These are phyloP conservation scores for Stachybotrys elegans DNA, from an alignment of 2,329 filamentous ascomycete genomes.

Conservation along the genomic window DNA sequence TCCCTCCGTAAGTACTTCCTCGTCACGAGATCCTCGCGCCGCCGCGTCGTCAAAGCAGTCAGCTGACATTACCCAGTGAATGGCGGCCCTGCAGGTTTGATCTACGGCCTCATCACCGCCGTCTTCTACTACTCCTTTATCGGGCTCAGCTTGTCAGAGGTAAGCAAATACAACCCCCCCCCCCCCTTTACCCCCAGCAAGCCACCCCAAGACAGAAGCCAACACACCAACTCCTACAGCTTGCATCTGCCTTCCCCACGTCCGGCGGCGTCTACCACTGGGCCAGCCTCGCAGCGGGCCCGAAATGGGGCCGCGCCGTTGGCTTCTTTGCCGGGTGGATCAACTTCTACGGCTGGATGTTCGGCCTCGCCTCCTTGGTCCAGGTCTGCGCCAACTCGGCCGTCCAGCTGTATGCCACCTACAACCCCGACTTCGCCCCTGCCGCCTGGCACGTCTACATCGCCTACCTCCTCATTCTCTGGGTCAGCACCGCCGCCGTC, in stretches of 20 bases:
- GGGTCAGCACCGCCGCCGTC: conserved; percentile 13
- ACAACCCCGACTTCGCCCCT: conserved; percentile 6
- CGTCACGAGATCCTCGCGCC: too few relatives aligned
- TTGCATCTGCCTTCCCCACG: conserved; percentile 17
- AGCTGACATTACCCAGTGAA: conserved; percentile 11
- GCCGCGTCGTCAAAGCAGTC: not conserved
- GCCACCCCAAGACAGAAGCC: not conserved
- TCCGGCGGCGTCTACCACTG: conserved; percentile 19
- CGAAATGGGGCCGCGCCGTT: conserved; percentile 15
- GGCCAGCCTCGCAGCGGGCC: conserved; percentile 17
- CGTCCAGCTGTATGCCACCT: conserved; percentile 18
- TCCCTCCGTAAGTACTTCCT: conserved; percentile 10
- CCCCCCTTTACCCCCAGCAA: not conserved
- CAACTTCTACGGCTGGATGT: conserved; percentile 23
- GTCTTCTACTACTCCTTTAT: conserved; percentile 19
- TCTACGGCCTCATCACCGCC: conserved; percentile 16
- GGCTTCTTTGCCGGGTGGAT: conserved; percentile 21
- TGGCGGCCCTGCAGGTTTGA: conserved; percentile 15
- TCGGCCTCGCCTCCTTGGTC: conserved; percentile 17
- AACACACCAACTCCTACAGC: conserved; percentile 5
- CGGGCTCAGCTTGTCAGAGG: conserved; percentile 16
- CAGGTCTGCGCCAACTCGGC: conserved; percentile 17
- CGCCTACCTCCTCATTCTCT: conserved; percentile 15
- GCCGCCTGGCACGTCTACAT: conserved; percentile 18
- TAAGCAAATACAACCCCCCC: not conserved